Percentiles rank a stretch among this genome's conserved stretches.
These are phyloP conservation scores for Nemania sp. DNA, from an alignment of 2,329 filamentous ascomycete species.

Conservation along the genomic window DNA sequence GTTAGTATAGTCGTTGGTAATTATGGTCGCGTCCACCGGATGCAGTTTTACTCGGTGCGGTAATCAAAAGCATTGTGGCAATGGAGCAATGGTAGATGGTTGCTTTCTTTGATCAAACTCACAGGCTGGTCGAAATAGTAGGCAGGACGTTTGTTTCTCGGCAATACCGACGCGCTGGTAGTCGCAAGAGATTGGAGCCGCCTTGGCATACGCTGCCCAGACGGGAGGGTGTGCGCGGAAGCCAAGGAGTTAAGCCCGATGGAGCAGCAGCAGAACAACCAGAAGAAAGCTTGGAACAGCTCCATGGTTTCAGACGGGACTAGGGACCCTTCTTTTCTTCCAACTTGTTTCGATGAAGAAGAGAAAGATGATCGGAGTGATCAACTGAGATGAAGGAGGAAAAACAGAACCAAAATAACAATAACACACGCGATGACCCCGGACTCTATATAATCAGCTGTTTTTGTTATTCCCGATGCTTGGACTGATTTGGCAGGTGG, in stretches of 20 bases:
- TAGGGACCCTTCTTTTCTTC: slow-evolving; percentile 4
- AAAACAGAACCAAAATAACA: neutral
- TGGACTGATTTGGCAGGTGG: slow-evolving; percentile 18
- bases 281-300: slow-evolving; percentile 15
- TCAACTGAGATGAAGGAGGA: too few species aligned
- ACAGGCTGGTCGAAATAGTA: slow-evolving; percentile 27
- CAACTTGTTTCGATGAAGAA: neutral
- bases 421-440: neutral
- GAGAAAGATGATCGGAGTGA: neutral
- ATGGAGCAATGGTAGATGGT: too few species aligned
- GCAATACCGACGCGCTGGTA: neutral
- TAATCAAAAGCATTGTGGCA: too few species aligned
- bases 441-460: too few species aligned
- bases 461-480: neutral
- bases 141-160: slow-evolving; percentile 11
- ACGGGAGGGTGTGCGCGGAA: slow-evolving; percentile 12
- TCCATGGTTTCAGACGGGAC: slow-evolving; percentile 16
- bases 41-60: too few species aligned
- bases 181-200: slow-evolving; percentile 2
- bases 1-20: too few species aligned
- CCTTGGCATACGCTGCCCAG: slow-evolving; percentile 13
- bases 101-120: too few species aligned
- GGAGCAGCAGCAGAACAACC: slow-evolving; percentile 18
- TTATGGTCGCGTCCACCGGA: too few species aligned
- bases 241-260: slow-evolving; percentile 12